Evolutionary conservation across 805 yeast genomes (phyloP), one percentile per base, ranked within the genome.

Genomic region (Millerago galiae): DNA sequence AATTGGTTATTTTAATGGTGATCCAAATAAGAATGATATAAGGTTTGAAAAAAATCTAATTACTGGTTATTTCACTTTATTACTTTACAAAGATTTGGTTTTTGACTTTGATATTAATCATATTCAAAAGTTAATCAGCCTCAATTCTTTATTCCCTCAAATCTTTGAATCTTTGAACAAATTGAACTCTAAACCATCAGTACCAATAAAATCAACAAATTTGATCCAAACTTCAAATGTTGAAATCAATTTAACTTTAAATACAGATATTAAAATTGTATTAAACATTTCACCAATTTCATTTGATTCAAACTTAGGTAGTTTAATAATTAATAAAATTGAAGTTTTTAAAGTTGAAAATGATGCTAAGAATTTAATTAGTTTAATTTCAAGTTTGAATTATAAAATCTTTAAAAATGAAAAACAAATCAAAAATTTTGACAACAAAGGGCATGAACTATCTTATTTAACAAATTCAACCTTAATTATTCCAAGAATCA

Each of bases 11-110:
- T 63, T 74, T 43, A 56, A 53, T 21, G 53, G 56, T n/a, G 47
- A 53, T 21, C 35, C 56, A 13, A 45, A 51, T 1, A 69, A 68
- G 33, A 71, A 74, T 7, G 86, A 80, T 49, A 37, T 80, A 2
- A 54, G 81, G 28, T 75, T 79, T 54, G 84, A 80, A 52, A 44
- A 69, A 17, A 66, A 69, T 37, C 45, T 55, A 8, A 55, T 50
- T 10, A 43, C 56, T 0, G 51, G 55, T 12, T 70, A 70, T 33
- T 56, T 66, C 15, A 72, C 78, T 0, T 25, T 70, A 0, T 53
- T 77, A 2, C 56, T 72, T 16, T 66, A 79, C 0, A 77, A 77
- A 44, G 58, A 63, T 0, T 70, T 72, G 0, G 31, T 34, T 3
- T 7, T 55, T 1, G 32, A 45, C 10, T 18, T 58, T 17, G 48